These are phyloP conservation scores for Cordyceps pruinosa DNA, from an alignment of 2,329 filamentous ascomycete species.

Conservation along the genomic window DNA sequence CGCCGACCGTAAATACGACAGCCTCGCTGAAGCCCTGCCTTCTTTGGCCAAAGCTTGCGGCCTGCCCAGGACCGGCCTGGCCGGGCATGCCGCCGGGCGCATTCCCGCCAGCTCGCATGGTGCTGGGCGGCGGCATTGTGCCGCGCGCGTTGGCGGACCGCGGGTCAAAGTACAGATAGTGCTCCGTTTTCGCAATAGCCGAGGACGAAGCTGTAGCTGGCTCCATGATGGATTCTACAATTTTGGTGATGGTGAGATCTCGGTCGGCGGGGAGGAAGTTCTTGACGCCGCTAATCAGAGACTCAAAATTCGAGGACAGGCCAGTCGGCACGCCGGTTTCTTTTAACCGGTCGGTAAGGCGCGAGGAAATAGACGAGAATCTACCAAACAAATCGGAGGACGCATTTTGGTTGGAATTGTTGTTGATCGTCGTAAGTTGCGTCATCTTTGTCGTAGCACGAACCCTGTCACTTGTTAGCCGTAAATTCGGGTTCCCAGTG, in stretches of 20 bases:
- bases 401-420: constrained; percentile 55
- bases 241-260: constrained; percentile 94
- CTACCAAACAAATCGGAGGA: constrained; percentile 83
- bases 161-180: constrained; percentile 95
- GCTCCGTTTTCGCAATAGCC: constrained; percentile 92
- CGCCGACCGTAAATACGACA: constrained; percentile 90
- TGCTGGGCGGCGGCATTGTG: constrained; percentile 75
- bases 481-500: not conserved
- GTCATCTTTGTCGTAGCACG: constrained; percentile 96
- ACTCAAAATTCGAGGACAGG: constrained; percentile 77
- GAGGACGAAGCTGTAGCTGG: constrained; percentile 81
- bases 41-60: constrained; percentile 83
- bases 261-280: constrained; percentile 96
- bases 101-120: constrained; percentile 39
- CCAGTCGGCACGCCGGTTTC: constrained; percentile 71
- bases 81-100: constrained; percentile 46
- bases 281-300: constrained; percentile 90
- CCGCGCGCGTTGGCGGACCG: constrained; percentile 87
- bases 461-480: constrained; percentile 47
- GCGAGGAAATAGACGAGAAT: constrained; percentile 85
- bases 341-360: constrained; percentile 88
- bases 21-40: constrained; percentile 85
- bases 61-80: constrained; percentile 52
- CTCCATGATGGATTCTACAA: constrained; percentile 97
- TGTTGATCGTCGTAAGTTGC: constrained; percentile 87